Percentiles rank a stretch among this genome's conserved stretches.
phyloP scores from a whole-genome alignment of 2,329 filamentous ascomycete genomes.

The Aspergillus versicolor region DNA sequence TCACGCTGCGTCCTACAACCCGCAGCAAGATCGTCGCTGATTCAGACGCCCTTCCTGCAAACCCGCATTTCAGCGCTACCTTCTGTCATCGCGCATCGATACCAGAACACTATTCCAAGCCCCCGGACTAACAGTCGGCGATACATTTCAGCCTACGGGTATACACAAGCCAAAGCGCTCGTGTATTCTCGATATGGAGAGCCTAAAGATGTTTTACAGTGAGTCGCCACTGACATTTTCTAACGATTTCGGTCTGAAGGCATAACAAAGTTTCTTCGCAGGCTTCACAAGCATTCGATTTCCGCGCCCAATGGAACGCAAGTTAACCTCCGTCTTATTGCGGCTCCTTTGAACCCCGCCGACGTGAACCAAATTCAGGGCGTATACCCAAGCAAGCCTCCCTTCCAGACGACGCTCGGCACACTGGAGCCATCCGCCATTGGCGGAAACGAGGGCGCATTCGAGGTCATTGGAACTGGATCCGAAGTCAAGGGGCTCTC shows the following conservation, averaged over 20 bases:
- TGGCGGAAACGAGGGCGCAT: constrained; percentile 78
- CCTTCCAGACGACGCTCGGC: constrained; percentile 72
- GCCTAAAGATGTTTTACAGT: constrained; percentile 49
- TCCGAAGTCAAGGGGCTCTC: constrained; percentile 60
- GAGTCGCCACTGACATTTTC: constrained; percentile 7
- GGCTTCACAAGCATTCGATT: constrained; percentile 51
- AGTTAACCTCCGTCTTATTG: constrained; percentile 82
- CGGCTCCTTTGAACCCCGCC: constrained; percentile 91
- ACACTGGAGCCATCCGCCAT: constrained; percentile 70
- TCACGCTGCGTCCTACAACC: constrained; percentile 26
- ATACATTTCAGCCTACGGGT: constrained; percentile 49
- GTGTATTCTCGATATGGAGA: constrained; percentile 50
- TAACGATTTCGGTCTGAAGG: background rate
- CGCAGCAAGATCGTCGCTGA: constrained; percentile 16
- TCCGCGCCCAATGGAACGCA: constrained; percentile 56
- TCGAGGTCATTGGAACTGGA: constrained; percentile 76
- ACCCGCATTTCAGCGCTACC: constrained; percentile 13
- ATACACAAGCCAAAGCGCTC: constrained; percentile 50
- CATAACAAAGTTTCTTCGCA: background rate
- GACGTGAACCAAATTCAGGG: constrained; percentile 98
- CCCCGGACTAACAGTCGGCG: constrained; percentile 28
- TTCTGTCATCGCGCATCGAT: constrained; percentile 13
- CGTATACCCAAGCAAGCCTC: constrained; percentile 83
- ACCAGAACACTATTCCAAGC: constrained; percentile 12
- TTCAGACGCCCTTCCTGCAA: constrained; percentile 13